These are phyloP conservation scores for Coprinopsis sp. DNA, from an alignment of 768 basidiomycete genomes.

Conservation along the genomic window DNA sequence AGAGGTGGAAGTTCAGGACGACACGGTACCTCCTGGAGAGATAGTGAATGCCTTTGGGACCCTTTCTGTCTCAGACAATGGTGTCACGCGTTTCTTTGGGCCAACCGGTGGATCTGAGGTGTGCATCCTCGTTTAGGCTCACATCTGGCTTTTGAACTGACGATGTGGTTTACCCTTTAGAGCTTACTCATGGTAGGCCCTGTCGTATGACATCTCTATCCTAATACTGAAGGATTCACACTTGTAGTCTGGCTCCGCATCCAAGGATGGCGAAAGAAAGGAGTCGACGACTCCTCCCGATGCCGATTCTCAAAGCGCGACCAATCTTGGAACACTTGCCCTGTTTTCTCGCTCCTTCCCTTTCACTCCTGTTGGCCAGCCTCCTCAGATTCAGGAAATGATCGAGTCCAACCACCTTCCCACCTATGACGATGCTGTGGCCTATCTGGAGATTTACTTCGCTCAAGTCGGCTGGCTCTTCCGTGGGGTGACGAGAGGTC, in stretches of 20 bases:
- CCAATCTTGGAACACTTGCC: slow-evolving; percentile 25
- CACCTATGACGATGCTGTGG: slow-evolving; percentile 42
- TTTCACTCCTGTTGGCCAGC: slow-evolving; percentile 54
- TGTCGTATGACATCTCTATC: too few species aligned
- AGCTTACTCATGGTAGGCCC: background rate
- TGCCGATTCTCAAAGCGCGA: slow-evolving; percentile 14
- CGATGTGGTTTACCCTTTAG: background rate
- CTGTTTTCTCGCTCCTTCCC: slow-evolving; percentile 61
- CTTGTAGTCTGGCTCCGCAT: too few species aligned
- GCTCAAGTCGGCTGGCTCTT: slow-evolving; percentile 60
- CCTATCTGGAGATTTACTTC: slow-evolving; percentile 61
- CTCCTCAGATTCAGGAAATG: slow-evolving; percentile 41
- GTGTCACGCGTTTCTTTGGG: slow-evolving; percentile 60
- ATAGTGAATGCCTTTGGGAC: slow-evolving; percentile 57
- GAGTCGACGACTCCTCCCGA: slow-evolving; percentile 19
- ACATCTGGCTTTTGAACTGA: background rate
- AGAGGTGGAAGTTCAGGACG: slow-evolving; percentile 10
- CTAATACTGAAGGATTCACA: too few species aligned
- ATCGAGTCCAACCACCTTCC: slow-evolving; percentile 51
- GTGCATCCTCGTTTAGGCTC: slow-evolving; percentile 20
- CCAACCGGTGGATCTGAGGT: slow-evolving; percentile 69
- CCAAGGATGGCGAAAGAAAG: too few species aligned
- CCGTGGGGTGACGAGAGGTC: slow-evolving; percentile 55
- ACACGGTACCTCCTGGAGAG: slow-evolving; percentile 33
- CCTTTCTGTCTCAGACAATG: slow-evolving; percentile 54